Evolutionary conservation across 345 rosid genomes (phyloP), one percentile per base, ranked within the genome.

Genomic region (Eucalyptus curtisii): DNA sequence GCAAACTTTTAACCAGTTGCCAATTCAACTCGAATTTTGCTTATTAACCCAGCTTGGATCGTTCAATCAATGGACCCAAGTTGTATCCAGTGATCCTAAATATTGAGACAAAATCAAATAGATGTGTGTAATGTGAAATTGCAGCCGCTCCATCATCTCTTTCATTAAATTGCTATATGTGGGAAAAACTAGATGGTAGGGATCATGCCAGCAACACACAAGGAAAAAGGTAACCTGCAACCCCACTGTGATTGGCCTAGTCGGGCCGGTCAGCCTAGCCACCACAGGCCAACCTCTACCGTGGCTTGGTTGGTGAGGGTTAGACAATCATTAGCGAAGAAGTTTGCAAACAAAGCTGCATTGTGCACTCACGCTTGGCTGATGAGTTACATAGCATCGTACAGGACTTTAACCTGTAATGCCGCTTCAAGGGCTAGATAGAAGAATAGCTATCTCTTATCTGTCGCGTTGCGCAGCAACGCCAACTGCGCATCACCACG

Each of bases 381-480:
- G 82, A 71, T 37, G 27, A 37, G 1, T 37, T 71, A 71, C 25
- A 37, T 6, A 19, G 82, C 82, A 37, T 4, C 5, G 27, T 71
- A 37, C 82, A 37, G 45, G 82, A 37, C 25, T 37, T 71, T 19
- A 19, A 71, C 82, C 45, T 37, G 1, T 10, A 37, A 37, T 17
- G 81, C 81, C 7, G 25, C 45, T 33, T 4, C 81, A 33, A 71
- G 25, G 45, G 81, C 81, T 71, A 37, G 1, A 19, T 71, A 71
- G 27, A 71, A 19, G 82, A 37, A 71, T 37, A 71, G 15, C 45
- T 37, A 37, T 19, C 25, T 71, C 81, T 33, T 71, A 71, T 71
- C 7, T 19, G 8, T 37, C 40, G 5, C 0, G 27, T 20, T 0
- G 8, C 13, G 0, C 1, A 5, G 25, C 8, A 4, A 71, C 4